phyloP scores from a whole-genome alignment of 352 stramenopile genomes.

The Phytopythium litorale region DNA sequence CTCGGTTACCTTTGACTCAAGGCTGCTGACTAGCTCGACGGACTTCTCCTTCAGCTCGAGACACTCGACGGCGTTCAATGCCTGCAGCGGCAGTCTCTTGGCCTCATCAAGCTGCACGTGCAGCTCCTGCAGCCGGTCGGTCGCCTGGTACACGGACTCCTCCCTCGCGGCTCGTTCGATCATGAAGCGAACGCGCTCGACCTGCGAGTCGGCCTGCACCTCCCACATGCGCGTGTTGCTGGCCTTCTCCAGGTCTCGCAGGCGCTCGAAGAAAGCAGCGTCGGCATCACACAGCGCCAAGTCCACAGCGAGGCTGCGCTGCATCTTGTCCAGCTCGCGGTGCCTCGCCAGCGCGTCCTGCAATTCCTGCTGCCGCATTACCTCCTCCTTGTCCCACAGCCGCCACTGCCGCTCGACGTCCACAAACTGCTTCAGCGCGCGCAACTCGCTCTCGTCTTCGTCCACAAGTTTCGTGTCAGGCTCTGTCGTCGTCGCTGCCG shows the following conservation, averaged over 20 bases:
- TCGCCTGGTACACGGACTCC: constrained; percentile 53
- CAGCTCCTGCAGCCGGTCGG: constrained; percentile 41
- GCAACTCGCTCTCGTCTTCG: constrained; percentile 46
- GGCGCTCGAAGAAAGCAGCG: constrained; percentile 36
- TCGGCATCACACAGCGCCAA: constrained; percentile 45
- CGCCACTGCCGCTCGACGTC: constrained; percentile 40
- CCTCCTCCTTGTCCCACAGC: constrained; percentile 45
- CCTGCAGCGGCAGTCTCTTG: constrained; percentile 39
- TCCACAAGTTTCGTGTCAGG: constrained; percentile 13
- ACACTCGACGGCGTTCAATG: constrained; percentile 45
- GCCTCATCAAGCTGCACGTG: constrained; percentile 38
- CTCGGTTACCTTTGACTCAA: constrained; percentile 20
- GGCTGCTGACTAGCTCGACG: constrained; percentile 9
- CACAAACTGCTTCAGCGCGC: constrained; percentile 34
- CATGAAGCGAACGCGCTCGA: constrained; percentile 53
- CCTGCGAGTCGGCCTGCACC: constrained; percentile 48
- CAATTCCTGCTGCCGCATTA: constrained; percentile 34
- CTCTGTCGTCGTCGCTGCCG: not conserved
- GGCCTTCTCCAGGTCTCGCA: constrained; percentile 42
- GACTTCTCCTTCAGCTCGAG: constrained; percentile 35
- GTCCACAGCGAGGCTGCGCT: constrained; percentile 40
- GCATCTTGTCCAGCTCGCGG: constrained; percentile 15
- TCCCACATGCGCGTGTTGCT: constrained; percentile 45
- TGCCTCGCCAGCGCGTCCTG: constrained; percentile 20
- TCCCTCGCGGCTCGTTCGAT: constrained; percentile 56